These are phyloP conservation scores for Crucibulum cyathiforme DNA, from an alignment of 1,284 basidiomycete genomes.

Conservation along the genomic window DNA sequence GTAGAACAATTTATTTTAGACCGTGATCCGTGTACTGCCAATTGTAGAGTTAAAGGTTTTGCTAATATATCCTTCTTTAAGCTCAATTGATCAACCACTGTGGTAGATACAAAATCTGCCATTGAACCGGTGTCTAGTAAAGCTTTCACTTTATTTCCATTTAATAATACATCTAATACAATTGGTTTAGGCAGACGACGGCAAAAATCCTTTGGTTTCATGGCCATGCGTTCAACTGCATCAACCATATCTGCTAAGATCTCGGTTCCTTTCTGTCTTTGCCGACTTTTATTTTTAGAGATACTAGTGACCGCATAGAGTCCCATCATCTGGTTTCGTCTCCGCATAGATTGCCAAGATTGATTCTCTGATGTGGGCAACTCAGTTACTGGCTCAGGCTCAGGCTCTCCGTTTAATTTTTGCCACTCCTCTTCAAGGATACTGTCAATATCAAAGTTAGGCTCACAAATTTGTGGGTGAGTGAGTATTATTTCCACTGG, in stretches of 20 bases:
- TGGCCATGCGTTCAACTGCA: background rate
- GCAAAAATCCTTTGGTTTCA: background rate
- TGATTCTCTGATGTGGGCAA: too few species aligned
- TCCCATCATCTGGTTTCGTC: too few species aligned
- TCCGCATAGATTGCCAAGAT: too few species aligned
- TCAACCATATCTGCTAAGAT: background rate
- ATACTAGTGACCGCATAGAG: background rate
- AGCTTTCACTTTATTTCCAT: constrained; percentile 10
- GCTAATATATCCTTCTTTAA: constrained; percentile 15
- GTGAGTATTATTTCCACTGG: background rate
- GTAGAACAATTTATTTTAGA: too few species aligned
- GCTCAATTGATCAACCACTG: constrained; percentile 39
- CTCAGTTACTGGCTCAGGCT: too few species aligned
- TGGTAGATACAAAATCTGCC: constrained; percentile 46
- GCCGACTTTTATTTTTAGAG: background rate
- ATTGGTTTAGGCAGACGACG: background rate
- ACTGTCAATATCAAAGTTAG: background rate
- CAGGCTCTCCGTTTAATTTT: too few species aligned
- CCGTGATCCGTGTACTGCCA: too few species aligned
- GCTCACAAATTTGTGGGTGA: background rate
- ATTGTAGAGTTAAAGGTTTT: constrained; percentile 21
- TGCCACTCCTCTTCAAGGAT: background rate
- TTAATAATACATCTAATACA: background rate
- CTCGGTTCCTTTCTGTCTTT: background rate
- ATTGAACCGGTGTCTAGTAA: constrained; percentile 44